Evolutionary conservation across 2,329 filamentous ascomycete genomes (phyloP), one percentile per base, ranked within the genome.

Genomic region (Aspergillus sp.): DNA sequence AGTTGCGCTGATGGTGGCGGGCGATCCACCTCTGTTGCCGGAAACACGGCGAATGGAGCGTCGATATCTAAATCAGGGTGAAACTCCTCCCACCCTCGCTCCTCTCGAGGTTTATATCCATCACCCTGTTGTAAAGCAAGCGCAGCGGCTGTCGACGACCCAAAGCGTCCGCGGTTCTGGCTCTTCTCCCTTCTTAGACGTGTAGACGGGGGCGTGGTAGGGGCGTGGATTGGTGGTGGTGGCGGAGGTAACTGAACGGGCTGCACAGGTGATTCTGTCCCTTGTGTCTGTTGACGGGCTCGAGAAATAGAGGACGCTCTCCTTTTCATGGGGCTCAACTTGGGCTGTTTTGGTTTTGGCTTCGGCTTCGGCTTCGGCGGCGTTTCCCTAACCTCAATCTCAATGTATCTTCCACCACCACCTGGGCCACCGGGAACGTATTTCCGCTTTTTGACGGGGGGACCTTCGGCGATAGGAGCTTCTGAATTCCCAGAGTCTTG

Each of bases 51-150:
- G 63, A 97, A 89, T 4, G 84, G 85, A 12, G 84, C 84, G 56
- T 96, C 91, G 49, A 97, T 92, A 77, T 98, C 93, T 52, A 99
- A 84, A 68, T 97, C 91, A 0, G 91, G 92, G 74, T 99, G 95
- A 64, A 98, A 98, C 73, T 99, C 95, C 70, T 97, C 93, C 92
- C 93, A 99, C 52, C 91, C 91, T 62, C 93, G 87, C 78, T 99
- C 95, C 77, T 99, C 95, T 69, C 95, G 85, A 33, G 95, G 95
- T 73, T 99, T 99, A 77, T 98, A 98, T 51, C 93, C 93, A 79
- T 98, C 95, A 68, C 87, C 93, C 71, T 96, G 92, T 65, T 91
- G 90, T 58, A 95, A 89, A 6, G 91, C 92, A 51, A 93, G 91
- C 23, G 93, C 90, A 27, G 92, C 92, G 12, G 93, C 91, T n/a